Percentiles rank a stretch among this genome's conserved stretches.
phyloP scores from a whole-genome alignment of 208 protist species.

The Strigomonas culicis region DNA sequence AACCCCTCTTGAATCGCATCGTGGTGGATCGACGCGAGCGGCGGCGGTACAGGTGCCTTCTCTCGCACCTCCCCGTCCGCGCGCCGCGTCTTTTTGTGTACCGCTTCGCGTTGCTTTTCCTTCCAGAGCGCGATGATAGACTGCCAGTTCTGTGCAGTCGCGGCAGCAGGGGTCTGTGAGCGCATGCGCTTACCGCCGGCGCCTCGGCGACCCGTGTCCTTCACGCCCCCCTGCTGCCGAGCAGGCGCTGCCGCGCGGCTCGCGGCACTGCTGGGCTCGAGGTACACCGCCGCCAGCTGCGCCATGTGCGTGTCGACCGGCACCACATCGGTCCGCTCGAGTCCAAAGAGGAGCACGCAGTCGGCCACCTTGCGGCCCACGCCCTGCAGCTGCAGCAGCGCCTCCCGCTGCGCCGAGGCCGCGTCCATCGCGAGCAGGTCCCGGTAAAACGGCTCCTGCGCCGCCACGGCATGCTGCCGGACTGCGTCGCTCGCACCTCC shows the following conservation, averaged over 20 bases:
- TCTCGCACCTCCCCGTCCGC: neutral
- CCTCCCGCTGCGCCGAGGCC: slow-evolving; percentile 27
- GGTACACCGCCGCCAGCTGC: slow-evolving; percentile 61
- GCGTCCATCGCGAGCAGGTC: slow-evolving; percentile 21
- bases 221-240: slow-evolving; percentile 12
- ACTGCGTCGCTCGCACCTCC: too few species aligned
- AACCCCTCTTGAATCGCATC: slow-evolving; percentile 76
- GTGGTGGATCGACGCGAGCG: slow-evolving; percentile 44
- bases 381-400: slow-evolving; percentile 49
- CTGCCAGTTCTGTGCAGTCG: too few species aligned
- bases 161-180: too few species aligned
- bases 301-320: slow-evolving; percentile 91
- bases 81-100: neutral
- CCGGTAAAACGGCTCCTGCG: slow-evolving; percentile 34
- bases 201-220: too few species aligned
- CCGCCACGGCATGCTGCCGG: neutral
- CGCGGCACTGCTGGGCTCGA: slow-evolving; percentile 6
- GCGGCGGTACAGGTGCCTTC: slow-evolving; percentile 16
- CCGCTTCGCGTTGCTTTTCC: neutral
- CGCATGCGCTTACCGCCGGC: too few species aligned
- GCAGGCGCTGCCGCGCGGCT: neutral
- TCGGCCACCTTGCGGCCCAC: slow-evolving; percentile 85
- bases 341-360: slow-evolving; percentile 75
- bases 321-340: slow-evolving; percentile 51
- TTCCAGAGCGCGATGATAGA: too few species aligned